These are phyloP conservation scores for Misopates orontium DNA, from an alignment of 257 asterid genomes.

Conservation along the genomic window DNA sequence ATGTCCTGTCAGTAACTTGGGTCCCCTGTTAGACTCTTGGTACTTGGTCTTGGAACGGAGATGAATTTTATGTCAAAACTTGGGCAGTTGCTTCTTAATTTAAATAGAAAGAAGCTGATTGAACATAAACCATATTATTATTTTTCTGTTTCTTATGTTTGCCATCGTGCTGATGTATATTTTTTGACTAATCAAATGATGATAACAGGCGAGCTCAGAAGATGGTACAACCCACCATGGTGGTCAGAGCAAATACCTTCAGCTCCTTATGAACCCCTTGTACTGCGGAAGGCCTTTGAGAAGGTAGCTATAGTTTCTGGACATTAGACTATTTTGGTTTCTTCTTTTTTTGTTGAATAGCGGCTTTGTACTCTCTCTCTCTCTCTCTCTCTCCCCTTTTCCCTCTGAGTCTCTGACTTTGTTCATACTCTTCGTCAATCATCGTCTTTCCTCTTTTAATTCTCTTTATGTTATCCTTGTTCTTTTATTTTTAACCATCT, in stretches of 20 bases:
- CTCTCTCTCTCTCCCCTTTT: constrained; percentile 6
- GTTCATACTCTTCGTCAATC: constrained; percentile 3
- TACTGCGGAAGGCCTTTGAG: constrained; percentile 85
- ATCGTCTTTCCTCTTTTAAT: background rate
- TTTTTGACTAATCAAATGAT: constrained; percentile 24
- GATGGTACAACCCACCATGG: constrained; percentile 99
- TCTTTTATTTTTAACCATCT: background rate
- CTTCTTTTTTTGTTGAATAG: background rate
- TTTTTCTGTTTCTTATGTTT: constrained; percentile 17
- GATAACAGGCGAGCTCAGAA: constrained; percentile 69
- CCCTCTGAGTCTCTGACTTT: background rate
- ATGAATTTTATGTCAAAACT: background rate
- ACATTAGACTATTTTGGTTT: background rate
- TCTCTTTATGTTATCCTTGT: background rate
- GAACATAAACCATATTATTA: constrained; percentile 11
- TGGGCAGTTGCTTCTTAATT: constrained; percentile 12
- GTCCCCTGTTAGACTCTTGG: constrained; percentile 8
- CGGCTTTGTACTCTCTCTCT: constrained; percentile 5
- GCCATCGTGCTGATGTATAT: constrained; percentile 21
- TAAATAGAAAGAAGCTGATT: constrained; percentile 11
- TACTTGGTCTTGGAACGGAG: background rate
- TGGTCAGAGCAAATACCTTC: constrained; percentile 73
- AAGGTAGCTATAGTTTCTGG: constrained; percentile 54
- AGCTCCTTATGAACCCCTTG: constrained; percentile 69
- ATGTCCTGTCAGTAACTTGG: constrained; percentile 8